Percentiles rank a stretch among this genome's conserved stretches.
Evolutionary conservation across 2,329 filamentous ascomycete genomes (phyloP).

Genomic region (Penicillium polonicum): DNA sequence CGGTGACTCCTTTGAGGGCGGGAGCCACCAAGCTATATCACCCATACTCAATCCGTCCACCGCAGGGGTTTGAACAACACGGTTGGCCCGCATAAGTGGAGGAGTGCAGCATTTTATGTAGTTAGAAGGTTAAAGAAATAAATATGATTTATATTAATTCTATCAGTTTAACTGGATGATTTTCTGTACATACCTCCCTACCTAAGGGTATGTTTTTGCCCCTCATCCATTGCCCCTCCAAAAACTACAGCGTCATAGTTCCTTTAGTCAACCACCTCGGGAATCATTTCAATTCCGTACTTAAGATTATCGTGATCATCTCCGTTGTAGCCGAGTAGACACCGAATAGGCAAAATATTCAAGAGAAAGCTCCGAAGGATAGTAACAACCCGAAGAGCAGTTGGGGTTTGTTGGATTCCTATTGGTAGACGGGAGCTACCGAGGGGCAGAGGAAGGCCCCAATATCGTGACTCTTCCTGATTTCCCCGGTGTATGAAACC

Average conservation of each 20-base stretch:
- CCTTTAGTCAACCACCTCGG: constrained; percentile 4
- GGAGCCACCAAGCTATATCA: constrained; percentile 12
- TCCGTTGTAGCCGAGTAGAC: constrained; percentile 16
- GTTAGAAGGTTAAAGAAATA: not conserved
- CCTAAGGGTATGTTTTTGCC: constrained; percentile 2
- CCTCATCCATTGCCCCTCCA: constrained; percentile 18
- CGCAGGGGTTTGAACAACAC: constrained; percentile 4
- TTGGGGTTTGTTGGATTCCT: constrained; percentile 14
- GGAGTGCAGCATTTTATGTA: not conserved
- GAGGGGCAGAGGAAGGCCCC: constrained; percentile 23
- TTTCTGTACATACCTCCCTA: not conserved
- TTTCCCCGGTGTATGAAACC: constrained; percentile 47
- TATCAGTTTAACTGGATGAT: not conserved
- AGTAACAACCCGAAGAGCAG: constrained; percentile 23
- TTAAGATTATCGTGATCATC: constrained; percentile 11
- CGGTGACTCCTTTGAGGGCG: constrained; percentile 26
- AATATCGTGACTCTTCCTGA: constrained; percentile 42
- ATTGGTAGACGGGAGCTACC: constrained; percentile 36
- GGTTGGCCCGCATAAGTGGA: not conserved
- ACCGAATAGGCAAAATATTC: constrained; percentile 32
- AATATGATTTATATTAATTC: not conserved
- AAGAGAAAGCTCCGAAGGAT: constrained; percentile 27
- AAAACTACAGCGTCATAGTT: constrained; percentile 3
- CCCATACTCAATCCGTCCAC: constrained; percentile 20
- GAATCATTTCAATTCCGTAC: not conserved